Conservation (phyloP, 1,284 basidiomycete genomes). For the Ganoderma boninense region DNA sequence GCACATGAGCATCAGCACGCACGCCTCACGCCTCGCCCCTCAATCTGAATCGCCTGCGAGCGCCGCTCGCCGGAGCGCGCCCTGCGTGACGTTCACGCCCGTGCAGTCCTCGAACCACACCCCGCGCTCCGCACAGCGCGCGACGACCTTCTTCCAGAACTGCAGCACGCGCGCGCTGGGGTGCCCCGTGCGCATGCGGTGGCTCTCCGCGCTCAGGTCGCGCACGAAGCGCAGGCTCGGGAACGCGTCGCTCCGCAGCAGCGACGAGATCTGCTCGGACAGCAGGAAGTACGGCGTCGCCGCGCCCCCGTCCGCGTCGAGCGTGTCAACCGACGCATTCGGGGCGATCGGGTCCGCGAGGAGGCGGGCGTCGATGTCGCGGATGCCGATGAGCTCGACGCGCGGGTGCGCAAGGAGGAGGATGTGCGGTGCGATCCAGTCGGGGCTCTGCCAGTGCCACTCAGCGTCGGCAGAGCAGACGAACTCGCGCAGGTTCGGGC, state of each 20-base stretch:
- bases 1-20: neutral
- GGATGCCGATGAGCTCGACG: conserved; percentile 72
- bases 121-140: conserved; percentile 53
- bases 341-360: conserved; percentile 46
- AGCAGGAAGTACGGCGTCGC: conserved; percentile 68
- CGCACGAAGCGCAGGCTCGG: conserved; percentile 67
- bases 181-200: conserved; percentile 40
- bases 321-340: neutral
- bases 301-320: neutral
- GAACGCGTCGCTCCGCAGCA: conserved; percentile 67
- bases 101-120: conserved; percentile 66
- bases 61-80: conserved; percentile 40
- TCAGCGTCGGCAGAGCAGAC: conserved; percentile 78
- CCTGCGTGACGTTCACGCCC: conserved; percentile 49
- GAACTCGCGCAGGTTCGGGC: conserved; percentile 70
- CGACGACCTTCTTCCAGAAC: conserved; percentile 61
- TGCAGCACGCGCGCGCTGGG: conserved; percentile 46
- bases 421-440: conserved; percentile 82
- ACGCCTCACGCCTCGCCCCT: neutral
- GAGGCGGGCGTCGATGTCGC: conserved; percentile 72
- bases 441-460: conserved; percentile 80
- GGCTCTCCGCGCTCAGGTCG: conserved; percentile 56
- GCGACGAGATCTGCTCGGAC: conserved; percentile 66
- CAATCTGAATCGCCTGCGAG: conserved; percentile 1
- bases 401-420: conserved; percentile 68